Percentiles rank a stretch among this genome's conserved stretches.
phyloP scores from a whole-genome alignment of 345 rosid genomes.

The Barbarea vulgaris region DNA sequence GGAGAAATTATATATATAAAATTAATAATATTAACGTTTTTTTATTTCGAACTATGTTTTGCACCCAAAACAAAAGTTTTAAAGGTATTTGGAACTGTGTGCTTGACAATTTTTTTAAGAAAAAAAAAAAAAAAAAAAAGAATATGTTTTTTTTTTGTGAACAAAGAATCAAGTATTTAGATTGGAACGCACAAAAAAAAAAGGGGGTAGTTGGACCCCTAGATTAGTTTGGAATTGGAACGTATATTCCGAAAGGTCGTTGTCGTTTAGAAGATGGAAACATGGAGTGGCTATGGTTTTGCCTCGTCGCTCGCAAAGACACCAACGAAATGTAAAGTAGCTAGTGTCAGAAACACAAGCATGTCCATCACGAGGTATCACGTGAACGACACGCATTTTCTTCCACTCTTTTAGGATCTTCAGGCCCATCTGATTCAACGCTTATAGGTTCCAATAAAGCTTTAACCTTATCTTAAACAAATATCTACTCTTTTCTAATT shows the following conservation, averaged over 20 bases:
- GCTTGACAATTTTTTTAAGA: no score
- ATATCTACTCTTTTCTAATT: not conserved
- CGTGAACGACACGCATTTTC: slow-evolving; percentile 47
- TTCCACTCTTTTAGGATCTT: slow-evolving; percentile 5
- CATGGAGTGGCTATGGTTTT: slow-evolving; percentile 45
- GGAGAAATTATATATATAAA: not conserved
- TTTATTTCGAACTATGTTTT: not conserved
- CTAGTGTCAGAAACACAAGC: slow-evolving; percentile 49
- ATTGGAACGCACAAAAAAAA: not conserved
- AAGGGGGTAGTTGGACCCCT: not conserved
- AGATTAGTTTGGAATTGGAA: slow-evolving; percentile 1
- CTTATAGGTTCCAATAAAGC: not conserved
- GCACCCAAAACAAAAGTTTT: no score
- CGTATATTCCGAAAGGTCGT: slow-evolving; percentile 29
- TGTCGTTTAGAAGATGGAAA: slow-evolving; percentile 36
- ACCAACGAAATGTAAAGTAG: slow-evolving; percentile 18
- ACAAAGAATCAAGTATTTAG: no score
- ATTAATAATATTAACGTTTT: no score
- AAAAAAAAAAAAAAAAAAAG: no score
- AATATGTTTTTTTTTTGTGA: no score
- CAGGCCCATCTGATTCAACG: slow-evolving; percentile 35
- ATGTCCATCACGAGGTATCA: slow-evolving; percentile 56
- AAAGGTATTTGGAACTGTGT: not conserved
- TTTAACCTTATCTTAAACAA: not conserved
- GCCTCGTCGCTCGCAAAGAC: slow-evolving; percentile 39